Conservation (phyloP, 2,329 filamentous ascomycete species). For the Fusarium sp. region DNA sequence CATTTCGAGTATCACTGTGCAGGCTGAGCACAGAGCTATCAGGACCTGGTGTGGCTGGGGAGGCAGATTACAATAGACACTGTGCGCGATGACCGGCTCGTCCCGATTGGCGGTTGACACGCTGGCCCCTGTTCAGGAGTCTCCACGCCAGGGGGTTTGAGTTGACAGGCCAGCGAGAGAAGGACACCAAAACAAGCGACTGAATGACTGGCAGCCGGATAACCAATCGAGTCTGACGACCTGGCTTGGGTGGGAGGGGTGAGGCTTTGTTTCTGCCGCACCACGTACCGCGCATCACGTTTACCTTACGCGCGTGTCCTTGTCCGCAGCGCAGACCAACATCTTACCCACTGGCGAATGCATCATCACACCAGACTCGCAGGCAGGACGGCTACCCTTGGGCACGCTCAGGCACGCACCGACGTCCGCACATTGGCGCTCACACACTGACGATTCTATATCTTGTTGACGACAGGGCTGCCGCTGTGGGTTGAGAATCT, state of each 20-base stretch:
- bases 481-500: neutral
- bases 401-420: constrained; percentile 3
- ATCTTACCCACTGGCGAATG: neutral
- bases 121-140: constrained; percentile 2
- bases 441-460: neutral
- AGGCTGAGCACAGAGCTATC: neutral
- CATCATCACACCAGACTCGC: constrained; percentile 1
- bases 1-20: constrained; percentile 1
- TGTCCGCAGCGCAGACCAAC: neutral
- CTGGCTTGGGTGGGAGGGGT: constrained; percentile 1
- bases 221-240: constrained; percentile 24
- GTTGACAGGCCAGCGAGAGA: constrained; percentile 10
- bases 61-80: neutral
- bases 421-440: neutral
- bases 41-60: neutral
- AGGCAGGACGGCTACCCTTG: neutral
- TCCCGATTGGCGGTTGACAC: constrained; percentile 24
- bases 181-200: constrained; percentile 26
- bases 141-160: neutral
- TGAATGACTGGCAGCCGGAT: neutral
- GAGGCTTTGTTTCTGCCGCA: constrained; percentile 3
- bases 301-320: constrained; percentile 19
- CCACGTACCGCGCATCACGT: constrained; percentile 10
- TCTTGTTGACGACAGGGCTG: constrained; percentile 5
- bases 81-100: neutral